These are phyloP conservation scores for Sistotremastrum niveocremeum DNA, from an alignment of 768 basidiomycete species.

Conservation along the genomic window DNA sequence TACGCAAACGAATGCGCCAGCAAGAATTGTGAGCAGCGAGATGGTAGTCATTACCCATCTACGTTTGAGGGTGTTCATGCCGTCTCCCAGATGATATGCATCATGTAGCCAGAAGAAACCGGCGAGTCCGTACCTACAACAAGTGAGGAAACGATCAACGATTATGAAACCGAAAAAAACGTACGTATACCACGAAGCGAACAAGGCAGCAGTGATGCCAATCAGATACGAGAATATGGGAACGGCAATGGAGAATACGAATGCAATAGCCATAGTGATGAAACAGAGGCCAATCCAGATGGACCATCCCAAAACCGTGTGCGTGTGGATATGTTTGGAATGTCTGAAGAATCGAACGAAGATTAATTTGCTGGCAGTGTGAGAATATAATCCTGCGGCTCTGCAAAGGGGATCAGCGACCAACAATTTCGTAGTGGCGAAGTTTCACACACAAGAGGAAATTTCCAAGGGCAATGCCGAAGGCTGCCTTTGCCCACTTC, in stretches of 20 bases:
- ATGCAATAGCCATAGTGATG: slow-evolving; percentile 25
- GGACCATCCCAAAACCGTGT: slow-evolving; percentile 36
- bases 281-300: slow-evolving; percentile 33
- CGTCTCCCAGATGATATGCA: slow-evolving; percentile 28
- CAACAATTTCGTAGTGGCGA: not conserved
- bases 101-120: slow-evolving; percentile 40
- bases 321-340: slow-evolving; percentile 33
- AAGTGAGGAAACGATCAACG: not conserved
- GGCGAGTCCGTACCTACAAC: slow-evolving; percentile 7
- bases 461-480: slow-evolving; percentile 35
- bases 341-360: slow-evolving; percentile 39
- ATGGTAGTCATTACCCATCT: slow-evolving; percentile 21
- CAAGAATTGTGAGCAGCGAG: slow-evolving; percentile 29
- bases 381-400: slow-evolving; percentile 32
- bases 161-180: slow-evolving; percentile 27
- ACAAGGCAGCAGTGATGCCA: slow-evolving; percentile 37
- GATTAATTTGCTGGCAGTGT: slow-evolving; percentile 40
- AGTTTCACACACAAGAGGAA: slow-evolving; percentile 30
- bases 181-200: slow-evolving; percentile 48
- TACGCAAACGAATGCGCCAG: slow-evolving; percentile 39
- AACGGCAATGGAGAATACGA: slow-evolving; percentile 34
- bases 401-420: slow-evolving; percentile 12
- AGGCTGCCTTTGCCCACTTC: slow-evolving; percentile 35
- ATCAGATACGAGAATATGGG: slow-evolving; percentile 44
- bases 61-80: slow-evolving; percentile 18